Conservation (phyloP, 768 basidiomycete genomes). For the Trametes maxima region DNA sequence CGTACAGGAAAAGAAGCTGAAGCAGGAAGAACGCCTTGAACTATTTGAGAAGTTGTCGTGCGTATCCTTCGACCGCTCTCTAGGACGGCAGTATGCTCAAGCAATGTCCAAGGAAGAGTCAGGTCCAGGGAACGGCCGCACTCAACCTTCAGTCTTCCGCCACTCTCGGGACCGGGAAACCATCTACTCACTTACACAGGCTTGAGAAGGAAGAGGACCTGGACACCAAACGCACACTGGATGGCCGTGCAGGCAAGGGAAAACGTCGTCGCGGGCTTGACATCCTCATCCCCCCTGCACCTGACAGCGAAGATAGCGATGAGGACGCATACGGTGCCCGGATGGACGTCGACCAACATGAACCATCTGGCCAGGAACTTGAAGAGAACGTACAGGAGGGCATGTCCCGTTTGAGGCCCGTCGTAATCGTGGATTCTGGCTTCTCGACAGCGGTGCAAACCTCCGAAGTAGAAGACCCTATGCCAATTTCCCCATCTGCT, state of each 20-base stretch:
- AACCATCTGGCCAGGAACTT: neutral
- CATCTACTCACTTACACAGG: slow-evolving; percentile 59
- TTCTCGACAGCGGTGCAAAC: slow-evolving; percentile 22
- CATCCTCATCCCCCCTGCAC: neutral
- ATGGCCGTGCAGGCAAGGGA: slow-evolving; percentile 50
- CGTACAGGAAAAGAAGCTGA: slow-evolving; percentile 83
- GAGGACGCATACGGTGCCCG: slow-evolving; percentile 34
- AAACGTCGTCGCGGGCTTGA: slow-evolving; percentile 41
- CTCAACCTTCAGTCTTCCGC: slow-evolving; percentile 76
- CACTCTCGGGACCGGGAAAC: slow-evolving; percentile 77
- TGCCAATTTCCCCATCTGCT: neutral
- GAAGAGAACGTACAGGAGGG: slow-evolving; percentile 20
- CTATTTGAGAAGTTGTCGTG: slow-evolving; percentile 86
- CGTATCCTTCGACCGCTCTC: slow-evolving; percentile 32
- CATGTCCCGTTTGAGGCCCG: slow-evolving; percentile 25
- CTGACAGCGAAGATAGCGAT: slow-evolving; percentile 35
- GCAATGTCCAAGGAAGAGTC: slow-evolving; percentile 60
- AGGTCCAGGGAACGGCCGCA: slow-evolving; percentile 62
- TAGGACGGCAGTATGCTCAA: slow-evolving; percentile 26
- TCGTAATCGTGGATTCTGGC: slow-evolving; percentile 31
- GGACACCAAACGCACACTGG: slow-evolving; percentile 53
- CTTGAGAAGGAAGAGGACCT: slow-evolving; percentile 62
- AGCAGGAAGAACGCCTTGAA: slow-evolving; percentile 79
- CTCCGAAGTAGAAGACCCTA: slow-evolving; percentile 9
- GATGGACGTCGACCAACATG: slow-evolving; percentile 11